Evolutionary conservation across 306 rosid species (phyloP).

Genomic region (Medicago arabica): DNA sequence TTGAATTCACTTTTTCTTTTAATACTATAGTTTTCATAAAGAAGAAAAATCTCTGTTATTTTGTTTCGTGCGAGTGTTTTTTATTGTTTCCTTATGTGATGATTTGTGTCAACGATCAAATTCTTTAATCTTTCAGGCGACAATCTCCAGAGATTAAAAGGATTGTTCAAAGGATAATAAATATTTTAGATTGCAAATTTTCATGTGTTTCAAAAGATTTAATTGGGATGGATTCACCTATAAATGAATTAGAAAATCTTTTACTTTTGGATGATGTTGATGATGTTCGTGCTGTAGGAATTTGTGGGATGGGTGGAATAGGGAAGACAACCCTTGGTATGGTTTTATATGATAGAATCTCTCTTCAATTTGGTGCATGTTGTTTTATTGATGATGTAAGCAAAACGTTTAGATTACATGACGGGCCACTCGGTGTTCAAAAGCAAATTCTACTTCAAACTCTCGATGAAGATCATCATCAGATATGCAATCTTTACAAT

Average conservation of each 20-base stretch:
- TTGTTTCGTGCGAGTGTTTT: too few species aligned
- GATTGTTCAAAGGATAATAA: background rate
- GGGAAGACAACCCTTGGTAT: constrained; percentile 35
- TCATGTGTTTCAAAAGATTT: constrained; percentile 11
- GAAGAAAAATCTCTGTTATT: background rate
- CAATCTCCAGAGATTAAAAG: constrained; percentile 5
- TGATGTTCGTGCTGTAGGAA: constrained; percentile 28
- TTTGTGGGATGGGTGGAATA: constrained; percentile 43
- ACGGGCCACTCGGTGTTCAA: background rate
- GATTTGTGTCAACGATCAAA: background rate
- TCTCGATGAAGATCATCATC: background rate
- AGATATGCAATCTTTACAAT: background rate
- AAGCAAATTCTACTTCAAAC: constrained; percentile 10
- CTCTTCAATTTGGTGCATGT: background rate
- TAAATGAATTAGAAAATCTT: constrained; percentile 21
- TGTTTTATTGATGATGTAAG: constrained; percentile 29
- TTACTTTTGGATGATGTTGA: background rate
- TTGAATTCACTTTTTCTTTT: too few species aligned
- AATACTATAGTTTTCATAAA: too few species aligned
- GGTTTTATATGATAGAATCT: background rate
- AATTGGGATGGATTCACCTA: constrained; percentile 29
- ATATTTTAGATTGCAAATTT: too few species aligned
- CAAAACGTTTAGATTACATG: background rate
- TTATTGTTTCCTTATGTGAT: background rate
- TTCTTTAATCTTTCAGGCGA: background rate